phyloP scores from a whole-genome alignment of 495 filamentous ascomycete genomes.

The Usnea hakonensis region DNA sequence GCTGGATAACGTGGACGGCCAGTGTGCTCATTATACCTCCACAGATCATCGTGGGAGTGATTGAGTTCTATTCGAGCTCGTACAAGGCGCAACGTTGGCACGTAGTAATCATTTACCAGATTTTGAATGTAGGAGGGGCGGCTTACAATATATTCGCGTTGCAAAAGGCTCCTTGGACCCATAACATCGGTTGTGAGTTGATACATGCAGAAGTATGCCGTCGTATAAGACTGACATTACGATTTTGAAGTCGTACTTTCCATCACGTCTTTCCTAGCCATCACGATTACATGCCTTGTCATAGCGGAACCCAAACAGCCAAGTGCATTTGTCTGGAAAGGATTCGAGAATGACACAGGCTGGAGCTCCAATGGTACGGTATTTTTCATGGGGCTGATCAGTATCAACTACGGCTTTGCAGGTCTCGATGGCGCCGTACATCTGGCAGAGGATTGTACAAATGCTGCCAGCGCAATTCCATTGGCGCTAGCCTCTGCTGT shows the following conservation, averaged over 20 bases:
- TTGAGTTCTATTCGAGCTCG: conserved; percentile 25
- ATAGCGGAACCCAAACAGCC: conserved; percentile 19
- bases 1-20: conserved; percentile 28
- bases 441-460: conserved; percentile 32
- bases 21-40: conserved; percentile 24
- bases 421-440: conserved; percentile 34
- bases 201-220: neutral
- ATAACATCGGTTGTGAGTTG: conserved; percentile 31
- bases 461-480: conserved; percentile 30
- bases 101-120: conserved; percentile 38
- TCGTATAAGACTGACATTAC: no score
- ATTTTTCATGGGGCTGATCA: conserved; percentile 33
- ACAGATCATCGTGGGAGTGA: conserved; percentile 27
- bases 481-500: conserved; percentile 30
- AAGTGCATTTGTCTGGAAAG: conserved; percentile 26
- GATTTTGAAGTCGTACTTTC: conserved; percentile 31
- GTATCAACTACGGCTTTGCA: conserved; percentile 31
- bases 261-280: conserved; percentile 25
- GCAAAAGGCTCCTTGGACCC: conserved; percentile 30
- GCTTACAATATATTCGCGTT: conserved; percentile 29
- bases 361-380: conserved; percentile 31
- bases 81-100: conserved; percentile 30
- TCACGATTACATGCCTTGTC: conserved; percentile 28
- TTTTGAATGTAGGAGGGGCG: conserved; percentile 26
- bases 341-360: conserved; percentile 30